Percentiles rank a stretch among this genome's conserved stretches.
phyloP scores from a whole-genome alignment of 2,329 filamentous ascomycete species.

The Cytospora paraplurivora region DNA sequence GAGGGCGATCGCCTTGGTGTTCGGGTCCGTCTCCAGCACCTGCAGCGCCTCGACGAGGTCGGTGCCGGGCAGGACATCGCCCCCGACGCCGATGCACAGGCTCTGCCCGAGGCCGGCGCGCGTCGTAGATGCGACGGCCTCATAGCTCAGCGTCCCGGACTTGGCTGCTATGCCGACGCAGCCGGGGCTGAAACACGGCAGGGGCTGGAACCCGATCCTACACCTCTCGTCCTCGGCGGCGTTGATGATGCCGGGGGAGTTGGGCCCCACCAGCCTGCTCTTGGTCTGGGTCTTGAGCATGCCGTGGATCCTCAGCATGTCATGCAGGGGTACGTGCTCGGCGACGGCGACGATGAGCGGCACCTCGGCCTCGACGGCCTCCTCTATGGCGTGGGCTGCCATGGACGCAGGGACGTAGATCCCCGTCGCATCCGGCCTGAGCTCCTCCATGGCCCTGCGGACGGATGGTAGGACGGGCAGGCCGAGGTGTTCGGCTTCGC shows the following conservation, averaged over 20 bases:
- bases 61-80: constrained; percentile 74
- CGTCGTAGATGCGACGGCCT: constrained; percentile 74
- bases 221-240: constrained; percentile 67
- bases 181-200: constrained; percentile 72
- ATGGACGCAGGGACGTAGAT: constrained; percentile 80
- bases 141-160: constrained; percentile 78
- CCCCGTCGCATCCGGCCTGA: constrained; percentile 76
- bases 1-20: constrained; percentile 71
- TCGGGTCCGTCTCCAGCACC: constrained; percentile 65
- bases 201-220: constrained; percentile 74
- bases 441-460: constrained; percentile 64
- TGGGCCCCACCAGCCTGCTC: constrained; percentile 76
- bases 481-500: constrained; percentile 70
- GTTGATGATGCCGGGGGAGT: constrained; percentile 78
- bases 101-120: constrained; percentile 76
- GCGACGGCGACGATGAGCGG: constrained; percentile 78
- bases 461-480: constrained; percentile 72
- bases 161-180: constrained; percentile 77
- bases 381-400: constrained; percentile 72
- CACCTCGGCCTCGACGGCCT: constrained; percentile 78
- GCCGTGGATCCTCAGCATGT: constrained; percentile 70
- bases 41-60: constrained; percentile 71
- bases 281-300: constrained; percentile 71
- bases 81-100: constrained; percentile 75
- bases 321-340: constrained; percentile 77